These are phyloP conservation scores for Jatropha multifida DNA, from an alignment of 441 rosid species.

Conservation along the genomic window DNA sequence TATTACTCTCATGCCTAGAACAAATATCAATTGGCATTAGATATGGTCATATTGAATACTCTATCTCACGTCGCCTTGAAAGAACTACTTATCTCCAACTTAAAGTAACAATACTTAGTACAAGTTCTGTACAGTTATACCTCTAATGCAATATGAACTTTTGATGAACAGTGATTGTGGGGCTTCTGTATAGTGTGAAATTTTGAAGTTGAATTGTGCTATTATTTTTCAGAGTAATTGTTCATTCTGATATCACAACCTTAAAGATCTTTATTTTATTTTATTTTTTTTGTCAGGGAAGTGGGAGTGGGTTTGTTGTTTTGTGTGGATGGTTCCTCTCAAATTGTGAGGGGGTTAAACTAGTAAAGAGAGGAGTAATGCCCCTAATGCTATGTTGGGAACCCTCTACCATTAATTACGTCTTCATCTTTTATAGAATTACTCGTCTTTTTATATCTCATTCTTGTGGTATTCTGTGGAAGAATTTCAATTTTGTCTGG, in stretches of 20 bases:
- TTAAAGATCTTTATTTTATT: not conserved
- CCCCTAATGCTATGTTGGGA: not conserved
- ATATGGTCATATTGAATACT: not conserved
- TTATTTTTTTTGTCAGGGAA: not conserved
- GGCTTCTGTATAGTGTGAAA: not conserved
- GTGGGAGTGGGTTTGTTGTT: not conserved
- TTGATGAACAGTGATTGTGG: not conserved
- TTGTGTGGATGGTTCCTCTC: not conserved
- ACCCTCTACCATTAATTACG: not conserved
- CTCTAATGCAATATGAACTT: not conserved
- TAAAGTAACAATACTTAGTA: constrained; percentile 1
- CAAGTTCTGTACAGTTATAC: not conserved
- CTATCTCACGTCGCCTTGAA: not conserved
- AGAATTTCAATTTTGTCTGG: not conserved
- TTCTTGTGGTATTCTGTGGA: not conserved
- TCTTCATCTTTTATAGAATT: not conserved
- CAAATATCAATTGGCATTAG: not conserved
- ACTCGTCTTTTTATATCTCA: not conserved
- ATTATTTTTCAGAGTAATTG: not conserved
- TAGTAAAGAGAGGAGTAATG: not conserved
- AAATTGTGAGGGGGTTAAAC: not conserved
- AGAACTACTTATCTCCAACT: not conserved
- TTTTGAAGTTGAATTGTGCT: not conserved
- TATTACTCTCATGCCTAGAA: not conserved
- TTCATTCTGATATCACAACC: not conserved